phyloP scores from a whole-genome alignment of 2,329 filamentous ascomycete species.

The Lecanoromycetidae sp. region DNA sequence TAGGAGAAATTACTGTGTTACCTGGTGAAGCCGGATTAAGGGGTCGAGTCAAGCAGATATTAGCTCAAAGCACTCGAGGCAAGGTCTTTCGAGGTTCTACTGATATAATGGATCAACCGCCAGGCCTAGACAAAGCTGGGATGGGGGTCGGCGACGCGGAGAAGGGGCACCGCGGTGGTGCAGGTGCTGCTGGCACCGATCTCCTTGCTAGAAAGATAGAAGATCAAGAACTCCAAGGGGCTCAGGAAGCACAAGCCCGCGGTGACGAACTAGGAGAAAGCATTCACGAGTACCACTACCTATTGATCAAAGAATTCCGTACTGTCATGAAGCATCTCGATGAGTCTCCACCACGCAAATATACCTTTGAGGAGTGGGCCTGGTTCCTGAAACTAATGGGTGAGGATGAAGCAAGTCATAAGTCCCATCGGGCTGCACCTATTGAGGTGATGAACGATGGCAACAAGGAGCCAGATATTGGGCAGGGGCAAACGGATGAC shows the following conservation, averaged over 20 bases:
- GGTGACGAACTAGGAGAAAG: constrained; percentile 14
- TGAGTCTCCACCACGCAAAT: constrained; percentile 25
- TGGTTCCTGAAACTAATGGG: constrained; percentile 38
- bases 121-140: neutral
- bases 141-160: constrained; percentile 1
- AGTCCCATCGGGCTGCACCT: constrained; percentile 22
- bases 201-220: constrained; percentile 2
- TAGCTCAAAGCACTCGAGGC: neutral
- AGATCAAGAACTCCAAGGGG: constrained; percentile 9
- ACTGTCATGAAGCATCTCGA: constrained; percentile 29
- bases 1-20: constrained; percentile 19
- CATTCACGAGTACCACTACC: constrained; percentile 24
- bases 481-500: constrained; percentile 7
- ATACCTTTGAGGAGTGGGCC: constrained; percentile 35
- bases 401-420: constrained; percentile 31
- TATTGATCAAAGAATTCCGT: constrained; percentile 29
- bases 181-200: constrained; percentile 3
- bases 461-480: constrained; percentile 9
- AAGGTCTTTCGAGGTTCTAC: neutral
- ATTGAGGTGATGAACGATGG: constrained; percentile 4
- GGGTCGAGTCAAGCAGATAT: constrained; percentile 20
- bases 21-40: constrained; percentile 35
- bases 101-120: constrained; percentile 1
- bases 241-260: constrained; percentile 6
- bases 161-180: neutral